A percentile compares a stretch with the other conserved stretches of the same genome.
These are phyloP conservation scores for Phaffomyces opuntiae DNA, from an alignment of 805 yeast species.

Conservation along the genomic window DNA sequence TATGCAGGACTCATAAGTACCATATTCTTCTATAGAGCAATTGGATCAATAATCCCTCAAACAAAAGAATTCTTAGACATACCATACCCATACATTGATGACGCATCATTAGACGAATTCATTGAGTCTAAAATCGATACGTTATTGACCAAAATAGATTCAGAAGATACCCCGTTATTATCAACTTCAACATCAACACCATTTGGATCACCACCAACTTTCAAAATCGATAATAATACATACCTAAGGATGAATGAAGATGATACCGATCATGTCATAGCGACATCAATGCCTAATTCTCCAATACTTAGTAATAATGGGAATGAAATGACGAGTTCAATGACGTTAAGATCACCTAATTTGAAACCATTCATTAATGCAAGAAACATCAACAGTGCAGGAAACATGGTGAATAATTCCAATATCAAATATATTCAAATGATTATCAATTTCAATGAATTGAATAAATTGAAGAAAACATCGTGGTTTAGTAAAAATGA, in stretches of 20 bases:
- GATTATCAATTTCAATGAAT: slow-evolving; percentile 33
- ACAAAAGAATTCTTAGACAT: slow-evolving; percentile 50
- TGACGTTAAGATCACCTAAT: slow-evolving; percentile 5
- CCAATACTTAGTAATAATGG: background rate
- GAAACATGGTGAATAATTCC: slow-evolving; percentile 10
- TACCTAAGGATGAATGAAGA: slow-evolving; percentile 15
- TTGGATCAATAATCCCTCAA: slow-evolving; percentile 56
- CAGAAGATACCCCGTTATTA: slow-evolving; percentile 8
- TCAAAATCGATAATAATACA: slow-evolving; percentile 10
- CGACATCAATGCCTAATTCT: slow-evolving; percentile 6
- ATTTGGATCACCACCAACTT: slow-evolving; percentile 18
- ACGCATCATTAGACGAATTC: slow-evolving; percentile 41
- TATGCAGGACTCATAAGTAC: slow-evolving; percentile 41
- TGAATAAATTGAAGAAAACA: slow-evolving; percentile 35
- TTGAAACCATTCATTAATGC: slow-evolving; percentile 2
- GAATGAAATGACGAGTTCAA: background rate
- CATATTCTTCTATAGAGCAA: slow-evolving; percentile 60
- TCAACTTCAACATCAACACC: slow-evolving; percentile 15
- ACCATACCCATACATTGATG: slow-evolving; percentile 46
- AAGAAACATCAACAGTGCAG: slow-evolving; percentile 1
- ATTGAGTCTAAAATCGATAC: slow-evolving; percentile 30
- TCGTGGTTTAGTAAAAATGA: slow-evolving; percentile 46
- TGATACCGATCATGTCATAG: background rate
- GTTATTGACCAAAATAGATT: slow-evolving; percentile 24
- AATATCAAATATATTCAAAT: slow-evolving; percentile 26